A percentile compares a stretch with the other conserved stretches of the same genome.
Evolutionary conservation across 2,329 filamentous ascomycete genomes (phyloP).

Genomic region (Zymoseptoria ardabiliae): DNA sequence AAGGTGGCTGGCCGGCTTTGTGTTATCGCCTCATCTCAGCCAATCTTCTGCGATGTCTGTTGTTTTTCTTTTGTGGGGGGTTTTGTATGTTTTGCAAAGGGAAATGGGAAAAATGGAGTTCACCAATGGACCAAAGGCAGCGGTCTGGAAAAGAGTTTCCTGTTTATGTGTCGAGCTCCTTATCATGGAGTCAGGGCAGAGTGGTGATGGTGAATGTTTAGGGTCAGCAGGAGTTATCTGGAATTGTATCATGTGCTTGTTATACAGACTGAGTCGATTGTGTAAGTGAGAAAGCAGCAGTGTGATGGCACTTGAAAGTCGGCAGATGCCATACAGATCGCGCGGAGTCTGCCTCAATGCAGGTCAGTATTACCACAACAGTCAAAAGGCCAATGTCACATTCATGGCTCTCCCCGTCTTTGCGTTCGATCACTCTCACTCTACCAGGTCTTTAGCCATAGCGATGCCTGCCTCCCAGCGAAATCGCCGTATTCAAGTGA

Average conservation of each 20-base stretch:
- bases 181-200: background rate
- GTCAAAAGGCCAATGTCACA: too few relatives aligned
- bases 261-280: background rate
- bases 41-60: slow-evolving; percentile 15
- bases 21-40: slow-evolving; percentile 17
- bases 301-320: background rate
- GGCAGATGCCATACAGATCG: too few relatives aligned
- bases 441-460: too few relatives aligned
- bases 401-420: too few relatives aligned
- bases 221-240: background rate
- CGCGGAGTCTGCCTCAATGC: too few relatives aligned
- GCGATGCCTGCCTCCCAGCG: too few relatives aligned
- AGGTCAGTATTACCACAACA: too few relatives aligned
- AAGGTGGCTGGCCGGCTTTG: slow-evolving; percentile 16
- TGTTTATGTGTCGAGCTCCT: background rate
- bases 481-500: too few relatives aligned
- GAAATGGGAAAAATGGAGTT: slow-evolving; percentile 1
- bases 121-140: background rate
- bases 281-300: background rate
- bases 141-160: background rate
- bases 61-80: slow-evolving; percentile 16
- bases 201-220: background rate
- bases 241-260: background rate
- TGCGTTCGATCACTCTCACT: too few relatives aligned
- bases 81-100: slow-evolving; percentile 11